These are phyloP conservation scores for Jaltomata sinuosa DNA, from an alignment of 257 asterid genomes.

Conservation along the genomic window DNA sequence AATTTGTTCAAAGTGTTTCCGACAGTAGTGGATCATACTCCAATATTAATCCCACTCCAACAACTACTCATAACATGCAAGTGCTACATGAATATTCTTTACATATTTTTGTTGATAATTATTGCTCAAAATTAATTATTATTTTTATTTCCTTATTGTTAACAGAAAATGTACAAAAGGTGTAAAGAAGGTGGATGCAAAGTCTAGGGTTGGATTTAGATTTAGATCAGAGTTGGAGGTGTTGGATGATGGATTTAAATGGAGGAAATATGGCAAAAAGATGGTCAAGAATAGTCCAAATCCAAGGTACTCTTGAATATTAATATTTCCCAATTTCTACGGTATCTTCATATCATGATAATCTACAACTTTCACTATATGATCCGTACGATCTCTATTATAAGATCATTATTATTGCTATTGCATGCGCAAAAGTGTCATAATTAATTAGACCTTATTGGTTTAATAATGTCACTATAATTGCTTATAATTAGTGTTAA, in stretches of 20 bases:
- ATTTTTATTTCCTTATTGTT: not conserved
- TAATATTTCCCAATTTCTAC: not conserved
- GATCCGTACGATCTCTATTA: not conserved
- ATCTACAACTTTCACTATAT: not conserved
- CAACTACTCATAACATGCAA: constrained; percentile 6
- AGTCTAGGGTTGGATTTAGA: constrained; percentile 10
- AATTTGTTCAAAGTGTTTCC: not conserved
- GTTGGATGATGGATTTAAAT: constrained; percentile 25
- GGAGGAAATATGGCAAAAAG: constrained; percentile 27
- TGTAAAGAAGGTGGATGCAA: not conserved
- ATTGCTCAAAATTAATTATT: not conserved
- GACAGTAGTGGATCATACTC: not conserved
- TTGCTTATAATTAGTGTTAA: not conserved
- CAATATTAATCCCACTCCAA: not conserved
- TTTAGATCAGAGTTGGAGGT: constrained; percentile 15
- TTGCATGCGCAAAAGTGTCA: not conserved
- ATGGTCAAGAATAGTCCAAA: constrained; percentile 20
- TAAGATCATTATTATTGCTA: not conserved
- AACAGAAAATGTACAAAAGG: not conserved
- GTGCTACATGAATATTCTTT: not conserved
- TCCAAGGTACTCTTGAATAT: constrained; percentile 16
- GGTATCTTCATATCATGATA: not conserved
- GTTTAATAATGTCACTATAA: not conserved
- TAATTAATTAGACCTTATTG: not conserved
- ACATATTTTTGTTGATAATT: not conserved